phyloP scores from a whole-genome alignment of 495 filamentous ascomycete species.

The Tetracladium marchalianum region DNA sequence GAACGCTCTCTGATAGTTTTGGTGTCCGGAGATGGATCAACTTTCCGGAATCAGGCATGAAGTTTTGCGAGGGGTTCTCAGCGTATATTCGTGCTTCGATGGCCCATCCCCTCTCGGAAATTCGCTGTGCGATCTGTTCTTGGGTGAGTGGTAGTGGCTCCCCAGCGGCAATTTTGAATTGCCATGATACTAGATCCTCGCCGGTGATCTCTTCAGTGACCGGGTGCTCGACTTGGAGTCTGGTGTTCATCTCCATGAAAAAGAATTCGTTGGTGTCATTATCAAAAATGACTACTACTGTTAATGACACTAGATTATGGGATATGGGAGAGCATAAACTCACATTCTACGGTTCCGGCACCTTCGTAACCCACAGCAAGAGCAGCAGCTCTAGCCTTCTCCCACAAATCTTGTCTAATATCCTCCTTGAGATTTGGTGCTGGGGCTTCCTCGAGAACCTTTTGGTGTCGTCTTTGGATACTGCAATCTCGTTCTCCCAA shows the following conservation, averaged over 20 bases:
- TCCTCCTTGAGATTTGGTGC: conserved; percentile 74
- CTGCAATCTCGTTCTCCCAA: conserved; percentile 83
- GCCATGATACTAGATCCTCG: conserved; percentile 92
- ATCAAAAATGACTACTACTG: conserved; percentile 61
- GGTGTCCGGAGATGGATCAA: conserved; percentile 77
- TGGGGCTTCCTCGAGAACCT: conserved; percentile 94
- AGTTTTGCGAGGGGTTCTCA: conserved; percentile 82
- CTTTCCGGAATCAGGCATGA: conserved; percentile 89
- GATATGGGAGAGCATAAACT: neutral
- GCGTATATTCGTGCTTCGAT: conserved; percentile 97
- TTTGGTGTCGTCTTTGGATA: conserved; percentile 84
- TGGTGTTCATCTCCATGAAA: conserved; percentile 99
- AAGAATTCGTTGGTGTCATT: conserved; percentile 89
- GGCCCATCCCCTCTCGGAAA: conserved; percentile 67
- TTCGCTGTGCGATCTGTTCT: conserved; percentile 66
- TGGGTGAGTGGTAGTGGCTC: conserved; percentile 79
- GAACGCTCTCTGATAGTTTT: conserved; percentile 52
- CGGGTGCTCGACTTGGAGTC: conserved; percentile 93
- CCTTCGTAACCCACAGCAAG: conserved; percentile 91
- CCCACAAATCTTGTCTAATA: conserved; percentile 83
- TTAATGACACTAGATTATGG: neutral
- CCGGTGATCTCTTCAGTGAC: conserved; percentile 97
- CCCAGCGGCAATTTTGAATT: conserved; percentile 86
- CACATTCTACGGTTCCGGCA: conserved; percentile 86
- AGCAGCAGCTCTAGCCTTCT: conserved; percentile 82